These are phyloP conservation scores for Anthracocystis walkeri DNA, from an alignment of 1,284 basidiomycete genomes.

Conservation along the genomic window DNA sequence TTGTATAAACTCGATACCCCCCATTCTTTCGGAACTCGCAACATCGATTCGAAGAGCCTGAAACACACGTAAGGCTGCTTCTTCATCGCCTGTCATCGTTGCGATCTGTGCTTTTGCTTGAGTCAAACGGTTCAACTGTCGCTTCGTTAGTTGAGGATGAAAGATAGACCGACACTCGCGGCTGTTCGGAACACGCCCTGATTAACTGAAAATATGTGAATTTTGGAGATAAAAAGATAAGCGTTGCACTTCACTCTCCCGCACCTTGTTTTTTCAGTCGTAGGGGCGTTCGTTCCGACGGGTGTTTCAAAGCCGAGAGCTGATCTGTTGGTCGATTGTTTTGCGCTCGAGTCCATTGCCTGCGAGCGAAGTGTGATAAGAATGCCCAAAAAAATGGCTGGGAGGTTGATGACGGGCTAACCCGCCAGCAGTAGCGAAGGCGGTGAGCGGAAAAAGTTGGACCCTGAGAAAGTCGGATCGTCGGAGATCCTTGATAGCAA, in stretches of 20 bases:
- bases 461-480: conserved; percentile 34
- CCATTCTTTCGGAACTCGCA: neutral
- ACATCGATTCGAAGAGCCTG: neutral
- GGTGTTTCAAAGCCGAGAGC: too few species aligned
- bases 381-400: too few species aligned
- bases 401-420: too few species aligned
- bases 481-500: conserved; percentile 15
- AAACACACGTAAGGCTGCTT: neutral
- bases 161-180: neutral
- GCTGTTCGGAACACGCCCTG: neutral
- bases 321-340: neutral
- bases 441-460: conserved; percentile 8
- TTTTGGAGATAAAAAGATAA: too few species aligned
- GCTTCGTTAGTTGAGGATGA: neutral
- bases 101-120: neutral
- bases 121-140: neutral
- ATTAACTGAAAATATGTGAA: neutral
- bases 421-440: neutral
- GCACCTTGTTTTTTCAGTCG: too few species aligned
- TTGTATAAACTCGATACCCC: conserved; percentile 3
- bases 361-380: too few species aligned
- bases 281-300: too few species aligned
- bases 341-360: too few species aligned
- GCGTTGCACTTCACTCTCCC: too few species aligned
- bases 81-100: neutral